Percentiles rank a stretch among this genome's conserved stretches.
Conservation (phyloP, 805 yeast species). For the Sungouiella blattae region DNA sequence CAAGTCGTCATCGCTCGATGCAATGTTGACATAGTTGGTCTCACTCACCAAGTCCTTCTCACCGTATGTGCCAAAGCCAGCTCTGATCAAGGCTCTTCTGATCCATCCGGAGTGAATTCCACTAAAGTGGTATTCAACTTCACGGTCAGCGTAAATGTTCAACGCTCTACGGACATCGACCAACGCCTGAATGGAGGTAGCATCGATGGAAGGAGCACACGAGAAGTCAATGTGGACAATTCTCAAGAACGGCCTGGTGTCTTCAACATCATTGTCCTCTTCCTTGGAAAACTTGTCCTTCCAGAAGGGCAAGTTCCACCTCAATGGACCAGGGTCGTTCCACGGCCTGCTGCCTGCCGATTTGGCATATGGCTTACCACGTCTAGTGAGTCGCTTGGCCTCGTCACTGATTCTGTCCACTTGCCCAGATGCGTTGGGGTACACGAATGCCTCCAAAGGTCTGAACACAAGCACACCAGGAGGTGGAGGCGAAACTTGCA, state of each 20-base stretch:
- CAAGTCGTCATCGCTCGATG: conserved; percentile 26
- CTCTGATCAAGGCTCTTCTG: conserved; percentile 66
- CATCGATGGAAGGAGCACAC: conserved; percentile 69
- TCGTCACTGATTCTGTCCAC: conserved; percentile 66
- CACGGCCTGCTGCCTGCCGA: conserved; percentile 69
- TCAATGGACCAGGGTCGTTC: conserved; percentile 80
- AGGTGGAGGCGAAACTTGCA: conserved; percentile 73
- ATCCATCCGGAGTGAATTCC: conserved; percentile 88
- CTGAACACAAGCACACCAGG: conserved; percentile 87
- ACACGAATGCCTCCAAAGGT: conserved; percentile 75
- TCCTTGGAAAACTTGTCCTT: conserved; percentile 16
- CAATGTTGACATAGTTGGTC: conserved; percentile 39
- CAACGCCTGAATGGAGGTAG: conserved; percentile 75
- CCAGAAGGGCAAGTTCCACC: conserved; percentile 31
- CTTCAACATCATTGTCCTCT: conserved; percentile 15
- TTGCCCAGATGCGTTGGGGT: conserved; percentile 76
- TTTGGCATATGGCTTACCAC: conserved; percentile 47
- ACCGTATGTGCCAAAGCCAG: conserved; percentile 69
- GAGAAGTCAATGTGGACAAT: conserved; percentile 80
- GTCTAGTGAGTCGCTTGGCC: conserved; percentile 56
- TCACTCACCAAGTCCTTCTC: conserved; percentile 39
- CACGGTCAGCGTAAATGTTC: conserved; percentile 70
- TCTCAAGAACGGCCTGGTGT: conserved; percentile 63
- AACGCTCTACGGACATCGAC: conserved; percentile 73
- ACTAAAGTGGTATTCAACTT: conserved; percentile 85